phyloP scores from a whole-genome alignment of 2,329 filamentous ascomycete genomes.

The Apiospora kogelbergensis region DNA sequence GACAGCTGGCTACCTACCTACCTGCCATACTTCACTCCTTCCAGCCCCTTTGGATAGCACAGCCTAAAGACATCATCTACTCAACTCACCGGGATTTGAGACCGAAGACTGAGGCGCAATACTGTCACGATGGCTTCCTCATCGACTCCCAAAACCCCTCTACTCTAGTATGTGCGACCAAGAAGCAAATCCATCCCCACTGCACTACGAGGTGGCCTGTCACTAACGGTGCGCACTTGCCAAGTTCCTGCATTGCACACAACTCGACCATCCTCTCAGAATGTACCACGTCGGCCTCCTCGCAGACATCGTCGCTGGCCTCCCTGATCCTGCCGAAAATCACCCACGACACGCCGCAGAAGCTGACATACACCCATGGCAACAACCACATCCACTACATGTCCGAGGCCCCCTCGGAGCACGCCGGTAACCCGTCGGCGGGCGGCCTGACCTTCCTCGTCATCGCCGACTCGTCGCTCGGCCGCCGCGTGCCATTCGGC shows the following conservation, averaged over 20 bases:
- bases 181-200: slow-evolving; percentile 10
- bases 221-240: slow-evolving; percentile 17
- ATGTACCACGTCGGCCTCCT: slow-evolving; percentile 83
- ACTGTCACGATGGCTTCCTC: slow-evolving; percentile 64
- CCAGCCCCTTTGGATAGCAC: neutral
- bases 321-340: slow-evolving; percentile 96
- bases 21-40: neutral
- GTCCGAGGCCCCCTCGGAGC: slow-evolving; percentile 73
- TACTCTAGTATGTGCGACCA: slow-evolving; percentile 65
- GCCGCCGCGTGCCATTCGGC: slow-evolving; percentile 87
- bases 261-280: slow-evolving; percentile 91
- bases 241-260: slow-evolving; percentile 89
- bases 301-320: slow-evolving; percentile 81
- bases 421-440: slow-evolving; percentile 58
- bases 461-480: slow-evolving; percentile 76
- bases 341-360: slow-evolving; percentile 74
- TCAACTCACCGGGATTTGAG: neutral
- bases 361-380: slow-evolving; percentile 93
- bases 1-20: neutral
- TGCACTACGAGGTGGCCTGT: slow-evolving; percentile 8
- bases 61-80: neutral
- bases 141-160: slow-evolving; percentile 64
- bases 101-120: neutral
- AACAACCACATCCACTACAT: slow-evolving; percentile 95
- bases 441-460: slow-evolving; percentile 91